phyloP scores from a whole-genome alignment of 2,329 filamentous ascomycete genomes.

The Coniochaeta ligniaria region DNA sequence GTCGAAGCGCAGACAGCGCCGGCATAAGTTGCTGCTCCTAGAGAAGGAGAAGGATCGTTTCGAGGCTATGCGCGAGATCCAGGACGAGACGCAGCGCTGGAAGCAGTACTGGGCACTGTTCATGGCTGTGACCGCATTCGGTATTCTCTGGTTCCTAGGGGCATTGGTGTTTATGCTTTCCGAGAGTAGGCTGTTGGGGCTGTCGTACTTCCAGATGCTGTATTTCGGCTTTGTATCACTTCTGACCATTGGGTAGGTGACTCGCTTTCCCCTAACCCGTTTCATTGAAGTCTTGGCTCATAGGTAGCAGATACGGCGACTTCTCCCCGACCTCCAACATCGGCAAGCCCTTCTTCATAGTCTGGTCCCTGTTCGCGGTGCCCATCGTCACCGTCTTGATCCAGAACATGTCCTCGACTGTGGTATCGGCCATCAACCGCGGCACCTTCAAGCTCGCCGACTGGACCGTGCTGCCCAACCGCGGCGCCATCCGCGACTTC shows the following conservation, averaged over 20 bases:
- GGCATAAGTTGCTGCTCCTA: conserved; percentile 15
- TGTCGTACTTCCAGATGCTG: conserved; percentile 73
- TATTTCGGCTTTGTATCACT: conserved; percentile 84
- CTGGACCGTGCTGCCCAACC: conserved; percentile 57
- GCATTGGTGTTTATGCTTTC: conserved; percentile 61
- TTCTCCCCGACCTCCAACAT: conserved; percentile 68
- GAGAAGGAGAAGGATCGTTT: conserved; percentile 65
- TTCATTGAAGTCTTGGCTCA: background rate
- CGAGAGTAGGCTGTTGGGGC: conserved; percentile 43
- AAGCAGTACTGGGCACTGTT: conserved; percentile 66
- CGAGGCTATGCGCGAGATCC: conserved; percentile 76
- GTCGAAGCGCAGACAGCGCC: conserved; percentile 25
- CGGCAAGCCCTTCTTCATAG: conserved; percentile 82
- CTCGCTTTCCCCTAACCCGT: background rate
- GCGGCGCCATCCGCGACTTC: conserved; percentile 45
- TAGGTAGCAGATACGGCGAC: conserved; percentile 57
- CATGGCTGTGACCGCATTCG: conserved; percentile 59
- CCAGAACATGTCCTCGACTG: conserved; percentile 75
- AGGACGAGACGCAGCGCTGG: conserved; percentile 48
- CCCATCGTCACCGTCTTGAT: conserved; percentile 86
- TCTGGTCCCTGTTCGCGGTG: conserved; percentile 80
- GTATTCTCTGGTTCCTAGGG: conserved; percentile 72
- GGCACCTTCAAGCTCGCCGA: conserved; percentile 54
- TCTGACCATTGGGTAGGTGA: conserved; percentile 62
- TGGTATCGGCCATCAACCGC: conserved; percentile 45